Conservation (phyloP, 2,329 filamentous ascomycete genomes). For the Paradendryphiella salina region DNA sequence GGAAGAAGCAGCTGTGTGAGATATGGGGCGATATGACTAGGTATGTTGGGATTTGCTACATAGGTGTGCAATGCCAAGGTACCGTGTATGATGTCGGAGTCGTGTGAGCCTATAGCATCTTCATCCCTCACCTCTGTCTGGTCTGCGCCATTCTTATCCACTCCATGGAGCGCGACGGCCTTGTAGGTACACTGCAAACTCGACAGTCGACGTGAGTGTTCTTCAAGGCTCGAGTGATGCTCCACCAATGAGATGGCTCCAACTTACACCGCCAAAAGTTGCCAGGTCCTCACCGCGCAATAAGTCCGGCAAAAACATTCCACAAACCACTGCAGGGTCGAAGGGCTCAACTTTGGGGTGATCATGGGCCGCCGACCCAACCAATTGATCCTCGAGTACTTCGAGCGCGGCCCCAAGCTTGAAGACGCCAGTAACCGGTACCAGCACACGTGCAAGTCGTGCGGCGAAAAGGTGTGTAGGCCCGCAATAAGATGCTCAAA, state of each 20-base stretch:
- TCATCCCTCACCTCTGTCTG: no score
- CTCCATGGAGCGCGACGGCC: background rate
- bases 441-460: conserved; percentile 85
- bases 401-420: conserved; percentile 82
- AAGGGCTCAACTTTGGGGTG: conserved; percentile 11
- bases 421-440: conserved; percentile 90
- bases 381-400: conserved; percentile 83
- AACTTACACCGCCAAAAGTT: conserved; percentile 3
- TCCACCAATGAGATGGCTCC: background rate
- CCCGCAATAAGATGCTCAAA: conserved; percentile 18
- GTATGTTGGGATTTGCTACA: no score
- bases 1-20: no score
- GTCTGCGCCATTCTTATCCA: no score
- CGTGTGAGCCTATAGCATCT: no score
- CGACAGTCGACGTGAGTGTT: background rate
- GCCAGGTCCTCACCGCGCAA: conserved; percentile 13
- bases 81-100: no score
- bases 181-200: background rate
- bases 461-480: conserved; percentile 67
- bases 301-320: conserved; percentile 16
- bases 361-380: conserved; percentile 82
- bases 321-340: conserved; percentile 9
- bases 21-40: no score
- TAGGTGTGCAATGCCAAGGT: no score
- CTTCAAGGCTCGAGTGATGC: background rate